Evolutionary conservation across 176 grass and related monocot genomes (phyloP), one percentile per base, ranked within the genome.

Genomic region (Musa acuminata): DNA sequence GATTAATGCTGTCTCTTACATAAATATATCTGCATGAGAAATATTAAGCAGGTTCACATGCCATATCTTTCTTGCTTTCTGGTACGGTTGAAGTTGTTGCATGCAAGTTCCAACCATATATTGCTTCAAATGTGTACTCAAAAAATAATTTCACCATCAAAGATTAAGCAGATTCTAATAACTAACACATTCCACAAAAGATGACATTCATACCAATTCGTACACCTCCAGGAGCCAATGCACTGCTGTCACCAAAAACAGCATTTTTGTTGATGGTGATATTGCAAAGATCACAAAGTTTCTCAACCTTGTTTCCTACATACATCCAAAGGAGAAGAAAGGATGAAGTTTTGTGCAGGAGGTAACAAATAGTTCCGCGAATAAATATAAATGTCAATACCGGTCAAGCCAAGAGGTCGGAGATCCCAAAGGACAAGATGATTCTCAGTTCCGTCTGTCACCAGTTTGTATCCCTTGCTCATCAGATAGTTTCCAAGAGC

Each of bases 241-340:
- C 67, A 49, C 67, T 69, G 67, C 67, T 69, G 29, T 69, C 67
- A 13, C 67, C 67, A 69, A 69, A 69, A 27, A 69, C 67, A 19
- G 67, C 67, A 69, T 69, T 69, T 17, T 69, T 69, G 12, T 69
- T 69, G 8, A 69, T 35, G 11, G 67, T 69, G 17, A 69, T 50
- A 27, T 50, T 69, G 27, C 67, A 69, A 69, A 69, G 67, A 17
- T 69, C 67, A 2, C 67, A 69, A 69, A 69, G 24, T 69, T 69
- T 69, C 29, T 69, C 67, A 49, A 69, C 67, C 29, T 69, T 69
- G 12, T 69, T 69, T 49, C 67, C 67, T 69, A 43, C 25, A 69
- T 43, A 43, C 35, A 6, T 43, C 35, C 35, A 43, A 50, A 69
- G 67, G 65, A 69, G 29, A 69, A 43, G 16, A 43, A 48, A 16